Evolutionary conservation across 495 filamentous ascomycete genomes (phyloP).

Genomic region (Penicillium coprophilum): DNA sequence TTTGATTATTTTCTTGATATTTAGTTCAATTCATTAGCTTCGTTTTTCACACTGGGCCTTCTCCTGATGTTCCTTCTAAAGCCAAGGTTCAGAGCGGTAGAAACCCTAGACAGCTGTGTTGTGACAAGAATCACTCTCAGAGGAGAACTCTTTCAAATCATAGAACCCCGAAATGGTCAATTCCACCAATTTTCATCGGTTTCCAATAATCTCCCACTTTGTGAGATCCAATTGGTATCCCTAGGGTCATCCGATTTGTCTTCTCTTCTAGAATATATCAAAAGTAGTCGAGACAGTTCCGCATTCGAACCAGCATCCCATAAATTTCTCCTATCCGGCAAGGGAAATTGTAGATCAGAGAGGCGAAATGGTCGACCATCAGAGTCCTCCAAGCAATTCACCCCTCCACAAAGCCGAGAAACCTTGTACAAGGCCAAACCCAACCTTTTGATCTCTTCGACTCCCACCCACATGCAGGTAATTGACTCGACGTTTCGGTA

Average conservation of each 20-base stretch:
- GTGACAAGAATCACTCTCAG: too few species aligned
- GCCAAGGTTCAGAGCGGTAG: too few species aligned
- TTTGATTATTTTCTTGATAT: background rate
- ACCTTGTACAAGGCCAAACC: constrained; percentile 1
- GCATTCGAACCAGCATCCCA: background rate
- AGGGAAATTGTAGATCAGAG: background rate
- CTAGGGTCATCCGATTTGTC: background rate
- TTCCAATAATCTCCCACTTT: background rate
- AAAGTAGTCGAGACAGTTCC: background rate
- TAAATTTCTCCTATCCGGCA: background rate
- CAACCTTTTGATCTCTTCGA: constrained; percentile 24
- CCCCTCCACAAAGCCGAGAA: background rate
- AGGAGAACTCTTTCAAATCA: too few species aligned
- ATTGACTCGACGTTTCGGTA: background rate
- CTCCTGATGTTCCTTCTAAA: too few species aligned
- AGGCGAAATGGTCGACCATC: background rate
- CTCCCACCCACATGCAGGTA: constrained; percentile 16
- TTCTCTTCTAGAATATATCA: background rate
- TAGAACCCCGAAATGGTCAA: background rate
- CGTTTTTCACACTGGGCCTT: background rate
- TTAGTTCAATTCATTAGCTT: background rate
- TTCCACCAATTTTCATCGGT: background rate
- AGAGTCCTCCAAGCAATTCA: background rate
- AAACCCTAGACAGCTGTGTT: too few species aligned
- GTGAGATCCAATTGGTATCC: background rate